Percentiles rank a stretch among this genome's conserved stretches.
phyloP scores from a whole-genome alignment of 768 basidiomycete genomes.

The Chalciporus chontae region DNA sequence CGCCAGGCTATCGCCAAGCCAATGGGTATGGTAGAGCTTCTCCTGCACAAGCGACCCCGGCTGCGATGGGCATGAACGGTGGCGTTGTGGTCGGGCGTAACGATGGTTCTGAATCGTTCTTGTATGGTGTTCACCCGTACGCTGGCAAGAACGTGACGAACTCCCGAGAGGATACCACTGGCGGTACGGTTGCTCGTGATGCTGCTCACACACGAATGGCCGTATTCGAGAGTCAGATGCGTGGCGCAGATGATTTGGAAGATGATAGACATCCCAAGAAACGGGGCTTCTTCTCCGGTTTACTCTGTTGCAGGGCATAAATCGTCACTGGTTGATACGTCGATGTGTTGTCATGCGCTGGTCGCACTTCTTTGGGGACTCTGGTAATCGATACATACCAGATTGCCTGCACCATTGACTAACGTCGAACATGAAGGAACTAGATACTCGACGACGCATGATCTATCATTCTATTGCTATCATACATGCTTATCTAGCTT shows the following conservation, averaged over 20 bases:
- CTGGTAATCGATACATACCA: slow-evolving; percentile 17
- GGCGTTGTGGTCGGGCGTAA: slow-evolving; percentile 39
- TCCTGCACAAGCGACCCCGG: slow-evolving; percentile 36
- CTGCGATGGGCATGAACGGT: slow-evolving; percentile 36
- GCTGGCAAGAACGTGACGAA: slow-evolving; percentile 47
- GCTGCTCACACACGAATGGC: slow-evolving; percentile 48
- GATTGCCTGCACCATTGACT: background rate
- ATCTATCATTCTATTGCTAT: slow-evolving; percentile 31
- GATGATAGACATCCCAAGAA: slow-evolving; percentile 64
- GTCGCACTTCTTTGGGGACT: slow-evolving; percentile 26
- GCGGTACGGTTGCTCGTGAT: slow-evolving; percentile 34
- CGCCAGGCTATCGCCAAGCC: slow-evolving; percentile 51
- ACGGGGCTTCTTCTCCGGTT: slow-evolving; percentile 58
- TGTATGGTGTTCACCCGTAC: slow-evolving; percentile 52
- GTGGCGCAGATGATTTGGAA: slow-evolving; percentile 53
- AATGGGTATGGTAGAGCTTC: slow-evolving; percentile 57
- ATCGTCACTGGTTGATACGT: slow-evolving; percentile 26
- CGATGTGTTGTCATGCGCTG: slow-evolving; percentile 24
- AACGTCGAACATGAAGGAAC: slow-evolving; percentile 12
- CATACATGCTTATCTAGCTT: slow-evolving; percentile 31
- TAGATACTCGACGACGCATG: slow-evolving; percentile 33
- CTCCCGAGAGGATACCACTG: slow-evolving; percentile 53
- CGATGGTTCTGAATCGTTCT: slow-evolving; percentile 64
- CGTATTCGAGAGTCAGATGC: slow-evolving; percentile 67
- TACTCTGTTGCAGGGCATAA: slow-evolving; percentile 69